Conservation (phyloP, 352 stramenopile species). For the Elongisporangium undulatum region DNA sequence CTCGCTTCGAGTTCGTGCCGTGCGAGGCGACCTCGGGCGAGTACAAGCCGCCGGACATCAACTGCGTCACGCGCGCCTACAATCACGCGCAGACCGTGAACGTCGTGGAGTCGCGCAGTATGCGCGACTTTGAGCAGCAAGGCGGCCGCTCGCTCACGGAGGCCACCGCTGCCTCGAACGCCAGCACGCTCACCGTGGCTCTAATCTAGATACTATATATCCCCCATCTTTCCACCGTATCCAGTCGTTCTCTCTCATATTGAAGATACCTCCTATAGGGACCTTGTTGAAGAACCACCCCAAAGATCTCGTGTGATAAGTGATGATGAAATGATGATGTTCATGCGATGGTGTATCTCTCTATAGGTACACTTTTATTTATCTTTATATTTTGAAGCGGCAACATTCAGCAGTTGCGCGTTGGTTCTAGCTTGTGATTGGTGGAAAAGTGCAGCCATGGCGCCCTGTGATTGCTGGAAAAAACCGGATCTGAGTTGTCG, state of each 20-base stretch:
- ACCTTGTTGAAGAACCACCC: constrained; percentile 7
- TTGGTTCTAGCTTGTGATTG: background rate
- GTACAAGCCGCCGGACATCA: constrained; percentile 64
- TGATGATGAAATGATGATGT: no score
- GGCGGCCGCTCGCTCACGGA: constrained; percentile 16
- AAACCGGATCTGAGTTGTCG: background rate
- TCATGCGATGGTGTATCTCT: no score
- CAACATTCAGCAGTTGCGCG: no score
- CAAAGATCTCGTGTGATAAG: no score
- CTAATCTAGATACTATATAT: background rate
- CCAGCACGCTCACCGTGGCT: constrained; percentile 9
- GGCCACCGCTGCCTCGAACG: background rate
- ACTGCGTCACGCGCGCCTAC: constrained; percentile 67
- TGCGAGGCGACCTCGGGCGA: constrained; percentile 30
- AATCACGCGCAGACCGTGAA: constrained; percentile 65
- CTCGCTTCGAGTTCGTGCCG: constrained; percentile 73
- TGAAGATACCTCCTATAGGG: constrained; percentile 1
- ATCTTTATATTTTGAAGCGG: no score
- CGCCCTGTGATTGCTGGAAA: background rate
- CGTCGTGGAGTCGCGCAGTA: constrained; percentile 71
- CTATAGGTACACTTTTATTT: no score
- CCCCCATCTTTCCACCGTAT: background rate
- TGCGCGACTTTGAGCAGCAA: constrained; percentile 71
- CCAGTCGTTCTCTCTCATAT: background rate
- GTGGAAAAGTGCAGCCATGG: background rate